These are phyloP conservation scores for Aspergillus tanneri DNA, from an alignment of 2,329 filamentous ascomycete species.

Conservation along the genomic window DNA sequence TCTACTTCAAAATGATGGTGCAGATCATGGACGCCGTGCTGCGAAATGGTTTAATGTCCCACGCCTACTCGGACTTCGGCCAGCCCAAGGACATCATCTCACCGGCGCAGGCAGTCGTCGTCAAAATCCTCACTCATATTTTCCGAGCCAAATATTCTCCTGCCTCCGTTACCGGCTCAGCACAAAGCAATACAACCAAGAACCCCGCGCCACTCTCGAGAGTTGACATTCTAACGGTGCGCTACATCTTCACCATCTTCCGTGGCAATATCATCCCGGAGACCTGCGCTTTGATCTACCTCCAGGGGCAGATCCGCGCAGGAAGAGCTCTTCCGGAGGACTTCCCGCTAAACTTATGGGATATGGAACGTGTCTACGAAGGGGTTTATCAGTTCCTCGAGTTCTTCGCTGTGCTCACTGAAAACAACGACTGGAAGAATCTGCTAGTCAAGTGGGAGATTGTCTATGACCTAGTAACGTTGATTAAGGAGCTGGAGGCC, in stretches of 20 bases:
- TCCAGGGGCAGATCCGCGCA: slow-evolving; percentile 84
- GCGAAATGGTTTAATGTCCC: slow-evolving; percentile 83
- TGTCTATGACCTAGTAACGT: slow-evolving; percentile 80
- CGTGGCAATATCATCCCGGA: slow-evolving; percentile 89
- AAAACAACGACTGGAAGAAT: slow-evolving; percentile 77
- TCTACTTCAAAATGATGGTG: slow-evolving; percentile 94
- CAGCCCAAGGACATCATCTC: slow-evolving; percentile 96
- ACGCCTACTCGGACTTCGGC: slow-evolving; percentile 85
- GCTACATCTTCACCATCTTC: slow-evolving; percentile 91
- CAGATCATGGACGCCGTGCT: slow-evolving; percentile 94
- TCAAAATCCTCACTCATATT: slow-evolving; percentile 87
- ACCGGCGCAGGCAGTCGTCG: slow-evolving; percentile 86
- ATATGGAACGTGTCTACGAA: slow-evolving; percentile 96
- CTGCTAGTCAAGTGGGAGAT: slow-evolving; percentile 91
- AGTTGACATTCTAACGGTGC: slow-evolving; percentile 67
- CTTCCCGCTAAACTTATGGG: slow-evolving; percentile 93
- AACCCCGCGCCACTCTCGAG: slow-evolving; percentile 55
- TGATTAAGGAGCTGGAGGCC: slow-evolving; percentile 82
- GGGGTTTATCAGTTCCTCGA: slow-evolving; percentile 92
- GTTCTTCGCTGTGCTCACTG: slow-evolving; percentile 85
- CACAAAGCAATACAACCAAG: slow-evolving; percentile 57
- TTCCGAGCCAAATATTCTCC: slow-evolving; percentile 65
- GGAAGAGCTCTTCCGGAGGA: slow-evolving; percentile 74
- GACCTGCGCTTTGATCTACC: slow-evolving; percentile 88
- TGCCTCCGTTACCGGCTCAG: slow-evolving; percentile 45